These are phyloP conservation scores for Penicillium frequentans DNA, from an alignment of 2,329 filamentous ascomycete genomes.

Conservation along the genomic window DNA sequence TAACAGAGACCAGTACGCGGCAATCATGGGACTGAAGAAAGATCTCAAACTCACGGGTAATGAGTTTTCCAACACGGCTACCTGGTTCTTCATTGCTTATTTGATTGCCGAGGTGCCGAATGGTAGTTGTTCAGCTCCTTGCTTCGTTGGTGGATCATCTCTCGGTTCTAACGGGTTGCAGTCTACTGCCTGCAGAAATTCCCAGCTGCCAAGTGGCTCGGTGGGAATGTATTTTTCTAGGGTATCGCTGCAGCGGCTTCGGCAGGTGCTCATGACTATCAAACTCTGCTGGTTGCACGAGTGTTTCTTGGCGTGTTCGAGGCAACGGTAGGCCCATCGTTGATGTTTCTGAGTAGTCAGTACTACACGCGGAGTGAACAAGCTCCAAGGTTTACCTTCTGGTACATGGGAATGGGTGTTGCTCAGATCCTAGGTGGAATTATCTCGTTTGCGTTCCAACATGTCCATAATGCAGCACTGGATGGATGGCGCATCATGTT, in stretches of 20 bases:
- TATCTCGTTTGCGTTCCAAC: slow-evolving; percentile 57
- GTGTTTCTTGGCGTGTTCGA: slow-evolving; percentile 63
- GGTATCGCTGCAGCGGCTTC: slow-evolving; percentile 38
- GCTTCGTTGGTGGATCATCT: background rate
- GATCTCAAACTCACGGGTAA: slow-evolving; percentile 57
- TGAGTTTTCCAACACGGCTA: slow-evolving; percentile 61
- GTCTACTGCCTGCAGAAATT: slow-evolving; percentile 25
- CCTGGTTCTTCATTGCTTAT: slow-evolving; percentile 61
- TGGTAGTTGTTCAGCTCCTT: slow-evolving; percentile 35
- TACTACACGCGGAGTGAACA: slow-evolving; percentile 61
- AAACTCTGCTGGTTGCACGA: slow-evolving; percentile 54
- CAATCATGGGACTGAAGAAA: slow-evolving; percentile 61
- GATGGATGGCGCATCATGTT: slow-evolving; percentile 54
- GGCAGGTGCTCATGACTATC: slow-evolving; percentile 56
- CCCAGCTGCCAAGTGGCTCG: slow-evolving; percentile 51
- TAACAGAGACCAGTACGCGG: slow-evolving; percentile 50
- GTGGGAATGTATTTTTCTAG: slow-evolving; percentile 59
- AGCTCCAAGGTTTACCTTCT: slow-evolving; percentile 60
- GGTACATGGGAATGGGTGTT: slow-evolving; percentile 61
- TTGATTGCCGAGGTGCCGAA: slow-evolving; percentile 60
- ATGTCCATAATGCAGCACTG: slow-evolving; percentile 40
- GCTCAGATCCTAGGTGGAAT: slow-evolving; percentile 47
- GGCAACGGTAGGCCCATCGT: slow-evolving; percentile 59
- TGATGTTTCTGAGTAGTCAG: slow-evolving; percentile 62
- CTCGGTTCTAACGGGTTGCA: slow-evolving; percentile 1